Conservation (phyloP, 2,329 filamentous ascomycete species). For the Gaeumannomyces tritici region DNA sequence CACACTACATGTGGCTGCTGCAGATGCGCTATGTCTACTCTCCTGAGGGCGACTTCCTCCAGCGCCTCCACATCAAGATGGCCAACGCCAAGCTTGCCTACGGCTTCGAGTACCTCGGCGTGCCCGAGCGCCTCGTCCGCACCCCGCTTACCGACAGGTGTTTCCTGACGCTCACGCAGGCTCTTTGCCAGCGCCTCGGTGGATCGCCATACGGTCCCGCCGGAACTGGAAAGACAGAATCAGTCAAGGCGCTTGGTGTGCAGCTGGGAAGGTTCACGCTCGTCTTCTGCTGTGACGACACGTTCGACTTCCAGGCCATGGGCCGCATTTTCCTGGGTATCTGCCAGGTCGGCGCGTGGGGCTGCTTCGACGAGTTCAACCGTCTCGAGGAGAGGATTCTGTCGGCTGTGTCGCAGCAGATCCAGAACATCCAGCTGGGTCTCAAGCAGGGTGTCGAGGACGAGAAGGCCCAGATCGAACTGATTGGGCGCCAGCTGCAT, state of each 20-base stretch:
- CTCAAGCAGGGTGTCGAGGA: conserved; percentile 77
- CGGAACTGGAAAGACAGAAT: conserved; percentile 97
- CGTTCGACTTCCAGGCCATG: conserved; percentile 99
- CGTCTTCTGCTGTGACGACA: conserved; percentile 99
- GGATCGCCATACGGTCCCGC: conserved; percentile 96
- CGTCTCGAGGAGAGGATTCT: conserved; percentile 95
- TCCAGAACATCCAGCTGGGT: conserved; percentile 97
- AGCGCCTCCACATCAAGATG: conserved; percentile 87
- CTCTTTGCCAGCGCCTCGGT: conserved; percentile 86
- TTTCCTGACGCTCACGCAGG: conserved; percentile 95
- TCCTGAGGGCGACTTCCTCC: conserved; percentile 68
- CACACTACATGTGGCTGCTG: conserved; percentile 85
- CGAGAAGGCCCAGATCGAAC: conserved; percentile 79
- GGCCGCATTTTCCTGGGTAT: conserved; percentile 98
- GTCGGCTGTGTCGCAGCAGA: conserved; percentile 96
- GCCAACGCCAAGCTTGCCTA: conserved; percentile 93
- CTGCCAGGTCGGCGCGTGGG: conserved; percentile 98
- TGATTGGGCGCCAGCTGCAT: conserved; percentile 80
- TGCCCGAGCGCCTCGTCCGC: conserved; percentile 89
- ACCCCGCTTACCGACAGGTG: conserved; percentile 96
- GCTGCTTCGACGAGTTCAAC: conserved; percentile 99
- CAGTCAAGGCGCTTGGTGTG: conserved; percentile 93
- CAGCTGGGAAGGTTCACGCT: conserved; percentile 96
- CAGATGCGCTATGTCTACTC: conserved; percentile 96
- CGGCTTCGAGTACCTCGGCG: conserved; percentile 95